Base-by-base conservation (phyloP, 192 early-diverging fungal genomes). In the Rhizophlyctis rosea region DNA sequence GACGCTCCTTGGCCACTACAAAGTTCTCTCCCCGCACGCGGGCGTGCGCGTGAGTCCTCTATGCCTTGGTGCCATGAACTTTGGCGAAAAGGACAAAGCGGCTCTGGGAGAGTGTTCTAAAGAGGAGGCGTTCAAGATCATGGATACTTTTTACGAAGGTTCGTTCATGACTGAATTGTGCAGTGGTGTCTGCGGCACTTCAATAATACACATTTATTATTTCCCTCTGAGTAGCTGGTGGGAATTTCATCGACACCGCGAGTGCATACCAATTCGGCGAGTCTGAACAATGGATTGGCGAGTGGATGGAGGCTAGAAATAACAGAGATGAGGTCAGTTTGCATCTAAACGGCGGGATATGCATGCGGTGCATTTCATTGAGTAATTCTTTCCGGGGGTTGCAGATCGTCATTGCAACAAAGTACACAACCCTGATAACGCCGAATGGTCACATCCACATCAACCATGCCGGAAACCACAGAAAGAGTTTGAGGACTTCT, bases 181-280 rank as follows among this genome's bases (percentile, higher is more conserved):
- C n/a, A n/a, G n/a, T n/a, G n/a, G n/a, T n/a, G n/a, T n/a, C n/a
- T n/a, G n/a, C n/a, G n/a, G n/a, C n/a, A n/a, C n/a, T n/a, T n/a
- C n/a, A n/a, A n/a, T n/a, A n/a, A n/a, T n/a, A n/a, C n/a, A n/a
- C n/a, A n/a, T n/a, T n/a, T n/a, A n/a, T n/a, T n/a, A n/a, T n/a
- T n/a, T n/a, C n/a, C n/a, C n/a, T n/a, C n/a, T n/a, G n/a, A n/a
- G n/a, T n/a, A n/a, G 16, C 18, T 14, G 64, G 64, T 25, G 64
- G 64, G 25, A 65, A 65, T 48, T 65, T 65, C 24, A 65, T 65
- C 34, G 64, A 64, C 53, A 64, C 62, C 16, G 62, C 64, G 4
- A 58, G 33, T 56, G 58, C 57, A 21, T 65, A 65, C 44, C 64
- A 65, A 33, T 24, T 58, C 49, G 47, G 50, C 14, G 39, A 65